Base-by-base conservation (phyloP, 257 asterid species). In the Coffea eugenioides region DNA sequence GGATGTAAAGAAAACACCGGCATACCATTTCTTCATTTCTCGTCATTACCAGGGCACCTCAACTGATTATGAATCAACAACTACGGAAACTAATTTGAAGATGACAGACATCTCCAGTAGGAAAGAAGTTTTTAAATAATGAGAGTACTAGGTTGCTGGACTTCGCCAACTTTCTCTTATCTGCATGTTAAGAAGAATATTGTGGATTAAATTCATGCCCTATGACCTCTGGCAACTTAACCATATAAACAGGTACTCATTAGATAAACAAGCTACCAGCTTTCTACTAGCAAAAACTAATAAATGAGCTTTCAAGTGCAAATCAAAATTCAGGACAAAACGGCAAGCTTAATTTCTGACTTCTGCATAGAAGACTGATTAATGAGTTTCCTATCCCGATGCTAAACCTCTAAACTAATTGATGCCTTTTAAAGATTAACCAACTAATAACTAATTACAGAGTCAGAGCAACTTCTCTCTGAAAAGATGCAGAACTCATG, bases 1-100 rank as follows among this genome's bases (percentile, higher is more conserved):
- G 69, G 96, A 94, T 27, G 90, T 74, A 41, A 86, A 77, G 49
- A 96, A 76, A 82, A 90, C 92, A 74, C 97, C 89, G 66, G 88
- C 83, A 31, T 89, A 91, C 97, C 95, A 91, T 90, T 88, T 94
- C 97, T 90, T 96, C 99, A 96, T 96, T 82, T 89, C 91, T 75
- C 80, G 83, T 82, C 90, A 83, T 88, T 45, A 88, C 84, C 75
- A 78, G 84, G 57, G 57, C 48, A 49, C 79, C 72, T 71, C 86
- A 78, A 79, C 84, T 71, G 80, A 85, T 70, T 72, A 64, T 45
- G 80, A 76, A 81, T 85, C n/a, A 48, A 69, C 71, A 61, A 78
- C 76, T 80, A 81, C 4, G 48, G 67, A 69, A 73, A 41, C 80
- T 77, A 81, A 79, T 81, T 74, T 43, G 52, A 66, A 74, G 71